Percentiles rank a stretch among this genome's conserved stretches.
These are phyloP conservation scores for Calonectria montana DNA, from an alignment of 2,329 filamentous ascomycete species.

Conservation along the genomic window DNA sequence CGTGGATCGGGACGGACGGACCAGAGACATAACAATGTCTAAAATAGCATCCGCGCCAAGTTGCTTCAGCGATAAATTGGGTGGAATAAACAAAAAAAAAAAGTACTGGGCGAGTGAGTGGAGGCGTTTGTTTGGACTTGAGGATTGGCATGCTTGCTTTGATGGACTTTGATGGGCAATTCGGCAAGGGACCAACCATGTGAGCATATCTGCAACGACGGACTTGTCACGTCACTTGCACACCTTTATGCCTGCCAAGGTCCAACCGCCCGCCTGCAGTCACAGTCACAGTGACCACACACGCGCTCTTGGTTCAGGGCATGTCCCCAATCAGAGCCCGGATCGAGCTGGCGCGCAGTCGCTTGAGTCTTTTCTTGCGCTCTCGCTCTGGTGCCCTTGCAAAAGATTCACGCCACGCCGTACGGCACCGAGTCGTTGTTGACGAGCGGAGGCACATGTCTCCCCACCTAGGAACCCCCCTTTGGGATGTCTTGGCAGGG, in stretches of 20 bases:
- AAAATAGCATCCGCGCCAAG: slow-evolving; percentile 7
- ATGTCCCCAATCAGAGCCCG: neutral
- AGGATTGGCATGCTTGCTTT: slow-evolving; percentile 1
- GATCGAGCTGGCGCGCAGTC: neutral
- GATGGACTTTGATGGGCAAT: slow-evolving; percentile 2
- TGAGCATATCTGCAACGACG: neutral
- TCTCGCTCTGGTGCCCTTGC: neutral
- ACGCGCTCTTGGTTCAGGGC: neutral
- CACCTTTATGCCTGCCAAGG: neutral
- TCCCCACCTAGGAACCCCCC: slow-evolving; percentile 14
- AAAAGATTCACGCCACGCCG: slow-evolving; percentile 5
- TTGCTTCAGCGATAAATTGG: slow-evolving; percentile 3
- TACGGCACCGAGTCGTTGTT: slow-evolving; percentile 19
- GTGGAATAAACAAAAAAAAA: neutral
- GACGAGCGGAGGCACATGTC: slow-evolving; percentile 13
- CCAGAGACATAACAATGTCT: slow-evolving; percentile 8
- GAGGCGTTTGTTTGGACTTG: neutral
- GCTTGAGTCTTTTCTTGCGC: neutral
- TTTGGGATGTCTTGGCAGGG: slow-evolving; percentile 37
- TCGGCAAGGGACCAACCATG: slow-evolving; percentile 8
- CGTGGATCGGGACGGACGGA: neutral
- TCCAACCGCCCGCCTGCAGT: slow-evolving; percentile 4
- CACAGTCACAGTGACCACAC: neutral
- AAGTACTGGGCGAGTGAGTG: neutral
- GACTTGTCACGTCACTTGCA: slow-evolving; percentile 5